Conservation (phyloP, 2,329 filamentous ascomycete genomes). For the Cercospora zeae-maydis region DNA sequence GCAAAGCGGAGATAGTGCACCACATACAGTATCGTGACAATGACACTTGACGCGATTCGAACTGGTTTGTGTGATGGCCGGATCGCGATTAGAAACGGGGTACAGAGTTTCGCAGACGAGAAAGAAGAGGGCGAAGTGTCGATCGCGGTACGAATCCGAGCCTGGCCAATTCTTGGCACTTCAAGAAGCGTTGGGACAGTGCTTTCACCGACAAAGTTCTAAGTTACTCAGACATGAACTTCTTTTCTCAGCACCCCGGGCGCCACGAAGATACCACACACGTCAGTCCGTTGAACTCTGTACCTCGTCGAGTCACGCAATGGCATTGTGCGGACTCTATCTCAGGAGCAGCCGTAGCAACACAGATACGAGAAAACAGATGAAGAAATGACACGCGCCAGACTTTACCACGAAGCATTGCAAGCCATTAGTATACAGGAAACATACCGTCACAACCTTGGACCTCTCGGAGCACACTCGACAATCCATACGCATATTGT, state of each 20-base stretch:
- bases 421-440: too few relatives aligned
- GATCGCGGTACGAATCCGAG: slow-evolving; percentile 1
- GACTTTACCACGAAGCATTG: too few relatives aligned
- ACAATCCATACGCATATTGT: too few relatives aligned
- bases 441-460: too few relatives aligned
- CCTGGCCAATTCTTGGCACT: not conserved
- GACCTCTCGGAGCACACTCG: too few relatives aligned
- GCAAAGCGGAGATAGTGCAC: not conserved
- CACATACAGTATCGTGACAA: not conserved
- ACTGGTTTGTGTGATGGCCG: not conserved
- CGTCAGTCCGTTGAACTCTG: not conserved
- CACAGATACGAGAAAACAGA: too few relatives aligned
- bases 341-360: not conserved
- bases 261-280: not conserved
- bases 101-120: not conserved
- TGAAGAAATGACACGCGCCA: too few relatives aligned
- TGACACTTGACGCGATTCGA: not conserved
- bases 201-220: too few relatives aligned
- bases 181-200: not conserved
- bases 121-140: not conserved
- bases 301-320: not conserved
- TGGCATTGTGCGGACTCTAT: not conserved
- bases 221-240: too few relatives aligned
- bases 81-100: not conserved
- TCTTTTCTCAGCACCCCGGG: too few relatives aligned